Base-by-base conservation (phyloP, 192 early-diverging fungal species). In the Gryganskiella cystojenkinii region DNA sequence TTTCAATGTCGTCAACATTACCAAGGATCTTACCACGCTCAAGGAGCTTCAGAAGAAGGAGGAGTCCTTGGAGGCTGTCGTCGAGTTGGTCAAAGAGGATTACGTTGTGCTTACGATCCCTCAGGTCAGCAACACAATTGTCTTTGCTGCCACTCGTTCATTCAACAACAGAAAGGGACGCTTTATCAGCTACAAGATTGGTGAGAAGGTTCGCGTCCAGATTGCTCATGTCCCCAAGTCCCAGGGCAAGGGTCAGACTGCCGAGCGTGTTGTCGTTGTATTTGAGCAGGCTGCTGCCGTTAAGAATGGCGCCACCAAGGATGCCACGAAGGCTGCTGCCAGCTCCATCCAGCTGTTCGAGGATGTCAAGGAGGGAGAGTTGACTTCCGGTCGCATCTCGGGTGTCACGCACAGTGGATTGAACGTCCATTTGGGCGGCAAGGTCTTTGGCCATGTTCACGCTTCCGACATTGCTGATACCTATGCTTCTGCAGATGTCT, bases 21-120 rank as follows among this genome's bases (percentile, higher is more conserved):
- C 66, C 20, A 52, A 81, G 61, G 52, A 83, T 54, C 52, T 70
- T 3, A 56, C 54, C 13, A 43, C 44, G 6, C 51, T 72, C 20
- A 62, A 61, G 27, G 72, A 79, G 37, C 76, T 81, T 46, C 67
- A 83, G 20, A 73, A 80, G 45, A 44, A 62, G 20, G 75, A 78
- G 8, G 76, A 63, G 37, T 14, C 58, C 31, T 30, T 91, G 11
- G 91, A 91, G 30, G 81, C 87, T 27, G 80, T 86, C 25, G 85
- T 95, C 40, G 88, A 92, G 63, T 60, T 93, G 14, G 86, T 95
- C 58, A 95, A 95, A 82, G 87, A 94, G 30, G 90, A 91, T 70
- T 95, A 95, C 63, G 53, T 89, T 25, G 85, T 95, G 27, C 56
- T 93, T 13, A 86, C 88, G 5, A 53, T 95, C 56, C 92, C 94